Conservation (phyloP, 225 moss, liverwort and hornwort genomes). For the Neckera pumila region DNA sequence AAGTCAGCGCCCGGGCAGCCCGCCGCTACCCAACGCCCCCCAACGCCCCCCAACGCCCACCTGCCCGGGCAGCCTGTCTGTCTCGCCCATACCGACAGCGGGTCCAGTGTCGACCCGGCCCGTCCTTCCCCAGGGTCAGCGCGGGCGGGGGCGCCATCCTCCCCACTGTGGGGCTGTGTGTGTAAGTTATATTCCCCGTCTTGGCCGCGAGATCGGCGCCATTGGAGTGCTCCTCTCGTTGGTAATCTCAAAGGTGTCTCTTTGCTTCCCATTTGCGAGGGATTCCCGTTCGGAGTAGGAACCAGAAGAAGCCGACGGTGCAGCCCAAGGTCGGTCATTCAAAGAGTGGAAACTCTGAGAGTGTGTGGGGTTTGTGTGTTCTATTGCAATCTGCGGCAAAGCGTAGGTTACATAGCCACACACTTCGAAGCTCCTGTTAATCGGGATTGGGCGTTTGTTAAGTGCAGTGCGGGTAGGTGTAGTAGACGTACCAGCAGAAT, state of each 20-base stretch:
- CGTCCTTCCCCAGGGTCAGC: constrained; percentile 1
- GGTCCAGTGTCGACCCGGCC: neutral
- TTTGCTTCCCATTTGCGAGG: neutral
- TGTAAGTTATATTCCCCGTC: constrained; percentile 1
- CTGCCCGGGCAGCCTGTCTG: neutral
- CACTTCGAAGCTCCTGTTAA: neutral
- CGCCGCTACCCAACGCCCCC: neutral
- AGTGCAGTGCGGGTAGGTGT: neutral
- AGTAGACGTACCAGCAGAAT: neutral
- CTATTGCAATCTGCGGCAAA: neutral
- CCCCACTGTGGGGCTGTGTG: neutral
- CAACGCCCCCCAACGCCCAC: neutral
- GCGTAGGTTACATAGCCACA: neutral
- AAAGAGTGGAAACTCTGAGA: neutral
- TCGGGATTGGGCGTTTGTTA: neutral
- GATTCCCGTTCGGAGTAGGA: neutral
- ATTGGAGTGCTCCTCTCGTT: neutral
- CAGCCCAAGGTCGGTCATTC: neutral
- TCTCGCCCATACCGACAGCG: constrained; percentile 14
- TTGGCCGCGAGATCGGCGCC: neutral
- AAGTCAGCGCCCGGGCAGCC: constrained; percentile 12
- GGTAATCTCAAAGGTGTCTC: neutral
- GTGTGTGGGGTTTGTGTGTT: neutral
- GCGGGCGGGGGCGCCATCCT: neutral
- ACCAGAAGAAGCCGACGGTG: neutral